Evolutionary conservation across 1,139 yeast species (phyloP), one percentile per base, ranked within the genome.

Genomic region (Eremothecium coryli): DNA sequence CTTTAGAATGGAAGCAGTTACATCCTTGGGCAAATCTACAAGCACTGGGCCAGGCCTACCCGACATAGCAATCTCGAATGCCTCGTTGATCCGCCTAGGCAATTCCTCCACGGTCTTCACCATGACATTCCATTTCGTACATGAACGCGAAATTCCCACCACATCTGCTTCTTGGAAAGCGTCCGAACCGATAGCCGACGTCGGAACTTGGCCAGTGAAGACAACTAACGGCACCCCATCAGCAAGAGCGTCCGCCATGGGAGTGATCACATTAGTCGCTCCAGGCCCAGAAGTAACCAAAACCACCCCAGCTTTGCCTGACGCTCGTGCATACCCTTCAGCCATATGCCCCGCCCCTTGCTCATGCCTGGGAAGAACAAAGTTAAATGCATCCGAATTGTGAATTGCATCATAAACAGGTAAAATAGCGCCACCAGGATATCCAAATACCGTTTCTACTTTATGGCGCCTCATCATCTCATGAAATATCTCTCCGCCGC

Each of bases 271-370:
- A 56, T 90, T 90, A 37, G 98, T 90, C 31, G 98, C 98, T 54
- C 97, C 98, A 11, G 98, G 98, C 36, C 98, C 98, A 1, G 96
- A 85, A 12, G 98, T 90, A 35, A 90, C 98, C 53, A 90, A 69
- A 38, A 90, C 97, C 46, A 90, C 95, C 65, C 98, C 98, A n/a
- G 96, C 93, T 60, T 85, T 90, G 40, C 98, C 98, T 36, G 73
- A 64, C 23, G 94, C 98, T 49, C 93, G 72, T 38, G 98, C 97
- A 52, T 90, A 90, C 42, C 98, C 98, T 66, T 90, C 97, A 36
- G 98, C 98, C 98, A 90, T 90, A 63, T 90, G 98, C 34, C 98
- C 98, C 15, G 98, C 98, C 61, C 98, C 98, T 65, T 90, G 98
- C 62, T 90, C 98, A 59, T 90, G 98, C 56, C 94, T 76, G 35